Evolutionary conservation across 176 grass and related monocot species (phyloP).

Genomic region (Musa beccarii): DNA sequence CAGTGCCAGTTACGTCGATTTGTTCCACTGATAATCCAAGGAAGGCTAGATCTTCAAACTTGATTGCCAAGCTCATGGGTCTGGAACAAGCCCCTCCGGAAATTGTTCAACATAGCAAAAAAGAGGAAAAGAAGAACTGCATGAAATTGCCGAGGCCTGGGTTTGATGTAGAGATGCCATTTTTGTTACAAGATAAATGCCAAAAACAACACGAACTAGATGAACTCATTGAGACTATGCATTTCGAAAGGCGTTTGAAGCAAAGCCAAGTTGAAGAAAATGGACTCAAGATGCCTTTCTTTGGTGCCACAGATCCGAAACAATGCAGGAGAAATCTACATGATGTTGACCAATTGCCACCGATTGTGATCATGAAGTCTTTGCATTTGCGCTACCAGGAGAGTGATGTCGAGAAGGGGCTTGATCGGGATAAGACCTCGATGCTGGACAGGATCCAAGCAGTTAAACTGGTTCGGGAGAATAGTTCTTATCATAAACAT

Average conservation of each 20-base stretch:
- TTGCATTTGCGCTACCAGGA: constrained; percentile 18
- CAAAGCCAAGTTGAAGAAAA: constrained; percentile 18
- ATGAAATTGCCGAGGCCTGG: constrained; percentile 37
- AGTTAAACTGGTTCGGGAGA: constrained; percentile 27
- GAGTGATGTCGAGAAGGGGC: neutral
- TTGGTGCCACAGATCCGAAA: neutral
- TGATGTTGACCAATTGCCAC: constrained; percentile 2
- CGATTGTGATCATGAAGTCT: constrained; percentile 26
- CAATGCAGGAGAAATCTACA: neutral
- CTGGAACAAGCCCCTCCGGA: constrained; percentile 44
- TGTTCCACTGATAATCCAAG: constrained; percentile 23
- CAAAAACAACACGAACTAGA: constrained; percentile 23
- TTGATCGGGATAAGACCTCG: constrained; percentile 9
- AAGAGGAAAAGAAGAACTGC: constrained; percentile 34
- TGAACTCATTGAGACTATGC: constrained; percentile 40
- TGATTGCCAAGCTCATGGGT: constrained; percentile 93
- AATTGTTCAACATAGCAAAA: constrained; percentile 19
- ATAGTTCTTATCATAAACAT: constrained; percentile 7
- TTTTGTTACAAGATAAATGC: constrained; percentile 11
- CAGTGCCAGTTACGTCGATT: neutral
- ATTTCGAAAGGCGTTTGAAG: constrained; percentile 42
- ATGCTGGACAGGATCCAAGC: constrained; percentile 14
- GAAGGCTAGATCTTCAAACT: constrained; percentile 36
- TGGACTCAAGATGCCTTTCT: constrained; percentile 11
- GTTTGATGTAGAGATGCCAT: constrained; percentile 65